A percentile compares a stretch with the other conserved stretches of the same genome.
phyloP scores from a whole-genome alignment of 495 filamentous ascomycete genomes.

The Annulohypoxylon maeteangense region DNA sequence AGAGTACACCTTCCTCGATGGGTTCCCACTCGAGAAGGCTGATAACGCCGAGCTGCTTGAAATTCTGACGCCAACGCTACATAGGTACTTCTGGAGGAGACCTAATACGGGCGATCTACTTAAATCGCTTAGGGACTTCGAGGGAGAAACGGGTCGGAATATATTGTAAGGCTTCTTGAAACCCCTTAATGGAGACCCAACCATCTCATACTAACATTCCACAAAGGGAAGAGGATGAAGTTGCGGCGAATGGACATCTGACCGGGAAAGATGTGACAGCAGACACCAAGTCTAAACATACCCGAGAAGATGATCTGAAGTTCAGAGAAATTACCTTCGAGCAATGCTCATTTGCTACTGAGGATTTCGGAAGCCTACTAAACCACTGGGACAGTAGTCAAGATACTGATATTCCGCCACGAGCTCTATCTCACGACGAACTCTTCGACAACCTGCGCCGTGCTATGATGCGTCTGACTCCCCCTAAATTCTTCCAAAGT shows the following conservation, averaged over 20 bases:
- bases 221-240: neutral
- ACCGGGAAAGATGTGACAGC: neutral
- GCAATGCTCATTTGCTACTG: neutral
- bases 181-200: neutral
- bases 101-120: neutral
- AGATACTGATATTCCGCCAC: neutral
- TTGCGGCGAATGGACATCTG: neutral
- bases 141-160: neutral
- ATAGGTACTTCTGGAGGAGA: conserved; percentile 2
- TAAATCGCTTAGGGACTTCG: neutral
- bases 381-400: neutral
- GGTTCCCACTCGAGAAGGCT: neutral
- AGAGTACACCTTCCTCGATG: neutral
- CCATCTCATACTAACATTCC: neutral
- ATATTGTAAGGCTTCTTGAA: neutral
- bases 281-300: neutral
- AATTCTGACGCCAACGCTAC: neutral
- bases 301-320: neutral
- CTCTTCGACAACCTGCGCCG: neutral
- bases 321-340: neutral
- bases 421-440: neutral
- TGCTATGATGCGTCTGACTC: neutral
- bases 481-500: neutral
- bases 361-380: neutral
- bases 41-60: neutral